Conservation (phyloP, 169 alveolate species). For the Toxoplasma gondii region DNA sequence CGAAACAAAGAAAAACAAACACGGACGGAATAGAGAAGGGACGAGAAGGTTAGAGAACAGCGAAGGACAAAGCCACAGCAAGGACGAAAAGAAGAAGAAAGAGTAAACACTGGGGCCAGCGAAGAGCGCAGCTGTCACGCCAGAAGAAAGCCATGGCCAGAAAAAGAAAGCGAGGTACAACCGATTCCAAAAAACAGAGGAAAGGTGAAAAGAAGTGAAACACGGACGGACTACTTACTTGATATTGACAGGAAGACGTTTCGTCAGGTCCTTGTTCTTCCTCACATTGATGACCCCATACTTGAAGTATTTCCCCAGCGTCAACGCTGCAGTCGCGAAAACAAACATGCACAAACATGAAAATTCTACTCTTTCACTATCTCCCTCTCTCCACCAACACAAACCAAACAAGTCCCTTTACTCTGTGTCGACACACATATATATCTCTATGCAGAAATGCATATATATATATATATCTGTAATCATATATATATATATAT, state of each 20-base stretch:
- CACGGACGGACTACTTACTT: conserved; percentile 32
- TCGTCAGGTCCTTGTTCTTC: conserved; percentile 44
- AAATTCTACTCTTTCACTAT: background rate
- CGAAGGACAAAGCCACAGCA: background rate
- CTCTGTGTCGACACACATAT: background rate
- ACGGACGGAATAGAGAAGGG: background rate
- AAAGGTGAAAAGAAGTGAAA: background rate
- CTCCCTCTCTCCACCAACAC: background rate
- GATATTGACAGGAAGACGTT: conserved; percentile 50
- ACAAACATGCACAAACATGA: background rate
- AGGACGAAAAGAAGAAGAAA: no score
- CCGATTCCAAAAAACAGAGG: background rate
- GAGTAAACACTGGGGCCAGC: no score
- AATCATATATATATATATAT: background rate
- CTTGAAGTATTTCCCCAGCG: conserved; percentile 61
- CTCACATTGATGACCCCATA: conserved; percentile 51
- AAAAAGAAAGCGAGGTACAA: background rate
- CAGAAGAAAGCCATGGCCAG: no score
- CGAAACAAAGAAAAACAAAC: background rate
- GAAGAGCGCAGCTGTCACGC: no score
- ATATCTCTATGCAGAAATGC: background rate
- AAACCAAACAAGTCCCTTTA: background rate
- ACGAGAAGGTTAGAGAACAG: background rate
- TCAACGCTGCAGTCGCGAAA: conserved; percentile 32
- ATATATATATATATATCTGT: background rate